Percentiles rank a stretch among this genome's conserved stretches.
These are phyloP conservation scores for Huiozyma naganishii DNA, from an alignment of 805 yeast species.

Conservation along the genomic window DNA sequence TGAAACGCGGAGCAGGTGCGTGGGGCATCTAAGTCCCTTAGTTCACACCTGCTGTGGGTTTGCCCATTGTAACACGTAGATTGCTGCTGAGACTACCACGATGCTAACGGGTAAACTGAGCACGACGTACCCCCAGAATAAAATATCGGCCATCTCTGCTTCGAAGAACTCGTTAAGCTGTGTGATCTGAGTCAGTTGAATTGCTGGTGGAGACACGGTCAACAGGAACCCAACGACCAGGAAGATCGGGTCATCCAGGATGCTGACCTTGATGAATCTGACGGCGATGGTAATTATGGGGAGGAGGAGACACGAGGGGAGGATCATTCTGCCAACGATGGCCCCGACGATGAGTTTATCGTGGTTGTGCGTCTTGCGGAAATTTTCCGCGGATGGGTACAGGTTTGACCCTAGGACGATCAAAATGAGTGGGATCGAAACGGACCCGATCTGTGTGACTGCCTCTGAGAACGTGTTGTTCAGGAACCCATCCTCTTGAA, in stretches of 20 bases:
- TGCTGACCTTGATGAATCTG: conserved; percentile 52
- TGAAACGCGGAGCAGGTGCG: too few species aligned
- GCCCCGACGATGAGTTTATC: conserved; percentile 57
- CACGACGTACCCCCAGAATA: conserved; percentile 74
- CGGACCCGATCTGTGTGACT: conserved; percentile 55
- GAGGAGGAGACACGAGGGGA: conserved; percentile 56
- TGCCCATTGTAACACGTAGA: conserved; percentile 37
- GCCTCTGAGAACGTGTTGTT: conserved; percentile 57
- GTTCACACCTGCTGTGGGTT: conserved; percentile 4
- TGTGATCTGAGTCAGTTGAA: conserved; percentile 71
- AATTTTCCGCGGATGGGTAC: conserved; percentile 56
- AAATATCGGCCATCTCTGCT: conserved; percentile 72
- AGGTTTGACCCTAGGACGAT: conserved; percentile 72
- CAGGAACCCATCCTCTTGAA: conserved; percentile 47
- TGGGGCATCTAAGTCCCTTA: too few species aligned
- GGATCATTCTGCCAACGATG: conserved; percentile 63
- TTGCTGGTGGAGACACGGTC: conserved; percentile 76
- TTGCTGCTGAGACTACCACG: conserved; percentile 54
- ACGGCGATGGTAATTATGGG: conserved; percentile 59
- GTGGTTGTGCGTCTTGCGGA: conserved; percentile 55
- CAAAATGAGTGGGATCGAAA: conserved; percentile 67
- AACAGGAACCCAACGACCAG: conserved; percentile 64
- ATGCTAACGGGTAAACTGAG: conserved; percentile 70
- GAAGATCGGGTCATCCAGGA: conserved; percentile 73
- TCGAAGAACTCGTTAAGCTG: conserved; percentile 67